Conservation (phyloP, 768 basidiomycete species). For the Xerocomellus dryophilus region DNA sequence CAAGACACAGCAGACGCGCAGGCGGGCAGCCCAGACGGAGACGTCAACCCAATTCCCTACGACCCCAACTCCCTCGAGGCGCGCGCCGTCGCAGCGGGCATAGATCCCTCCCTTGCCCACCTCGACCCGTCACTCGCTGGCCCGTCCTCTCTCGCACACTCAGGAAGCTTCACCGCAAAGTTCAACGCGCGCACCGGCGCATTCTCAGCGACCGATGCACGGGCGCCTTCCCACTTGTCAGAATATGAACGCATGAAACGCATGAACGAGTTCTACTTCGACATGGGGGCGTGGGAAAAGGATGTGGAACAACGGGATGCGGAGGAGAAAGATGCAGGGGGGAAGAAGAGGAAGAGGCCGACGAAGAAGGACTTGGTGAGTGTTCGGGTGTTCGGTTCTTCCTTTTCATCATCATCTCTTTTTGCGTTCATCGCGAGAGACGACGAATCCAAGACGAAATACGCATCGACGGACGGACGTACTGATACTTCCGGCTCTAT, state of each 20-base stretch:
- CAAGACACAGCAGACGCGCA: slow-evolving; percentile 23
- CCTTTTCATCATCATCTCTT: slow-evolving; percentile 16
- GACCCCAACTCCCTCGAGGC: slow-evolving; percentile 53
- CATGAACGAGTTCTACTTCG: slow-evolving; percentile 88
- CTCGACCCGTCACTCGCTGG: slow-evolving; percentile 70
- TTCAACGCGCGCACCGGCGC: slow-evolving; percentile 82
- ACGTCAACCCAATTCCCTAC: slow-evolving; percentile 19
- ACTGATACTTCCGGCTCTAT: slow-evolving; percentile 22
- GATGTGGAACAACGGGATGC: slow-evolving; percentile 52
- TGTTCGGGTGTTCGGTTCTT: slow-evolving; percentile 13
- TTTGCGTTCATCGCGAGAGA: slow-evolving; percentile 21
- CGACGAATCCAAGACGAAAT: slow-evolving; percentile 20
- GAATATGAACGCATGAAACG: slow-evolving; percentile 75
- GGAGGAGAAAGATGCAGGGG: slow-evolving; percentile 49
- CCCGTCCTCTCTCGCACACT: slow-evolving; percentile 27
- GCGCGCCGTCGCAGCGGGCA: slow-evolving; percentile 74
- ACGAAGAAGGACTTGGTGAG: slow-evolving; percentile 83
- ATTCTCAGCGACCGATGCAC: slow-evolving; percentile 62
- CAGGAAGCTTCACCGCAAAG: slow-evolving; percentile 58
- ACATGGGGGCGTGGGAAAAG: slow-evolving; percentile 75
- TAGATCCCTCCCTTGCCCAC: slow-evolving; percentile 77
- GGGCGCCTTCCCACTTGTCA: slow-evolving; percentile 72
- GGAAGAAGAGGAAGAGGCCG: slow-evolving; percentile 74
- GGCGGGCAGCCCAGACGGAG: slow-evolving; percentile 19
- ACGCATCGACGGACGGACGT: slow-evolving; percentile 22